Evolutionary conservation across 768 basidiomycete species (phyloP), one percentile per base, ranked within the genome.

Genomic region (Kwoniella europaea): DNA sequence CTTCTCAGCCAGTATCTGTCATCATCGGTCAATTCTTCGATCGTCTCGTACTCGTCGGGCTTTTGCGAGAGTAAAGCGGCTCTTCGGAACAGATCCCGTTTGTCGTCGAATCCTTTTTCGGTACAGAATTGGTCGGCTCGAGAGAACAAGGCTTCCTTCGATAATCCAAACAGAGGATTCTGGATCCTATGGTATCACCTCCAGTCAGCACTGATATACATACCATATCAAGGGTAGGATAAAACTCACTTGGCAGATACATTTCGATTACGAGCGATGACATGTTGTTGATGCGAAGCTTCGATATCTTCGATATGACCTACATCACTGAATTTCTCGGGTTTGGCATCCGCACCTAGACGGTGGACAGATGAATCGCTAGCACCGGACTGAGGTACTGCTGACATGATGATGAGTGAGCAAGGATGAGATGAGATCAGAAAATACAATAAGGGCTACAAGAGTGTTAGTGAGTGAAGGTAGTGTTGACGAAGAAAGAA

Each of bases 41-140:
- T 58, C 0, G 46, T 57, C 54, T 79, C 75, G 61, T 69, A 80
- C n/a, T 72, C 71, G 46, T 71, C 65, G 0, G 82, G 82, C 13
- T 74, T 67, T 50, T 79, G 77, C 13, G 82, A 82, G 22, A 84
- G 59, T 24, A 79, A 53, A 22, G 83, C 82, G 16, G 76, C 83
- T 43, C 72, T 62, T 13, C 62, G n/a, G 76, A 79, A 82, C 52
- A 77, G 68, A 27, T 79, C 74, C 22, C 18, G 57, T 35, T 73
- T 72, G 15, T 82, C 77, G 15, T 74, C 68, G 55, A 82, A 72
- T 9, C 72, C 76, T 18, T 80, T 65, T 13, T 72, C 63, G 15
- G 22, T 22, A 56, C 69, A 73, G 61, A 80, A 82, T 6, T 57
- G 42, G 54, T 77, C 76, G 35, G 76, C 79, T 54, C 74, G 67